A percentile compares a stretch with the other conserved stretches of the same genome.
phyloP scores from a whole-genome alignment of 139 green algal genomes.

The Diplosphaera chodatii region DNA sequence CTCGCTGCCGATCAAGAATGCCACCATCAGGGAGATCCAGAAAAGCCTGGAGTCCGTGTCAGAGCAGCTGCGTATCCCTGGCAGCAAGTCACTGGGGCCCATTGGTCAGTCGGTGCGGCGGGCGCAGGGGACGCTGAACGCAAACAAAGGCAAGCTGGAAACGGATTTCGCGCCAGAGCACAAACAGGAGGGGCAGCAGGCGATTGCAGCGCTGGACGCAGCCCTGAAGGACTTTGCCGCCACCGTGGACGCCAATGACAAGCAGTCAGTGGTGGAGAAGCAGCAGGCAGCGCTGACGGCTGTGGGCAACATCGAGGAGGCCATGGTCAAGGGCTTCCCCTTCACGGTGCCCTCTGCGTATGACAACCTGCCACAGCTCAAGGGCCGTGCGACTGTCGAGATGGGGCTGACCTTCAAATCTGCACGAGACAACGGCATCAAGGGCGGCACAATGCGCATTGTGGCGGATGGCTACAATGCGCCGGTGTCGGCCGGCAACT shows the following conservation, averaged over 20 bases:
- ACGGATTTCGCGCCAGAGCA: conserved; percentile 67
- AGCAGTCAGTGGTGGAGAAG: conserved; percentile 46
- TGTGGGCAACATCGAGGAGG: conserved; percentile 82
- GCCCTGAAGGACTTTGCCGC: conserved; percentile 63
- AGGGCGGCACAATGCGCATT: conserved; percentile 45
- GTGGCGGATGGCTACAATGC: conserved; percentile 97
- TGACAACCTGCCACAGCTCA: conserved; percentile 78
- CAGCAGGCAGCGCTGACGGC: conserved; percentile 80
- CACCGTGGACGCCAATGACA: conserved; percentile 73
- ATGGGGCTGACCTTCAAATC: conserved; percentile 72
- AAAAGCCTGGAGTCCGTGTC: conserved; percentile 79
- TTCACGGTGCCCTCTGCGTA: conserved; percentile 89
- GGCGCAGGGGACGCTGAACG: conserved; percentile 45
- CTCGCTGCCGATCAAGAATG: conserved; percentile 91
- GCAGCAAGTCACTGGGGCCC: conserved; percentile 71
- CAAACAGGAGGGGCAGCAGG: conserved; percentile 46
- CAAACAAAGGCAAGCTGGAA: conserved; percentile 47
- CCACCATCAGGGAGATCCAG: conserved; percentile 81
- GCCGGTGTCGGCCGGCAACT: conserved; percentile 85
- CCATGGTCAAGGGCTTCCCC: conserved; percentile 91
- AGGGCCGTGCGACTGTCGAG: conserved; percentile 89
- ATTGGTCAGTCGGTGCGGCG: conserved; percentile 51
- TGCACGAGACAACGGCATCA: conserved; percentile 50
- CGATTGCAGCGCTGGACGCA: conserved; percentile 26
- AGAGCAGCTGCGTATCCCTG: conserved; percentile 80